These are phyloP conservation scores for Cyclocybe cylindracea DNA, from an alignment of 768 basidiomycete species.

Conservation along the genomic window DNA sequence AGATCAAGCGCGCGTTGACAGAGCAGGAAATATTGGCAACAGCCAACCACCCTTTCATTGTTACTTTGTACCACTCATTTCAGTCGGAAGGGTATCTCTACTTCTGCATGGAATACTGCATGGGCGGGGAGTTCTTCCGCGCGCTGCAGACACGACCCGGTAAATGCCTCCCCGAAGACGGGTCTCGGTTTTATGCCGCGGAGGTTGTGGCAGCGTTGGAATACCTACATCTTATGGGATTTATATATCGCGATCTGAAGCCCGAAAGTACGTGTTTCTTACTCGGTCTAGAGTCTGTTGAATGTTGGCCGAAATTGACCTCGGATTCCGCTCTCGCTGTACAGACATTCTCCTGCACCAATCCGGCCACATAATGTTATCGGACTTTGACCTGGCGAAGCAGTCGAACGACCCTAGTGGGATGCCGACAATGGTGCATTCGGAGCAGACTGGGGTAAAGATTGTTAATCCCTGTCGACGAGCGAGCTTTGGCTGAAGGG, in stretches of 20 bases:
- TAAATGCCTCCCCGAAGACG: slow-evolving; percentile 96
- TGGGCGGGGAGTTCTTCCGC: slow-evolving; percentile 99
- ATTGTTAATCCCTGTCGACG: slow-evolving; percentile 14
- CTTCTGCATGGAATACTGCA: slow-evolving; percentile 99
- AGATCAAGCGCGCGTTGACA: slow-evolving; percentile 97
- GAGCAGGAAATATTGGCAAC: slow-evolving; percentile 99
- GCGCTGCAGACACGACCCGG: slow-evolving; percentile 94
- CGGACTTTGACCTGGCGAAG: slow-evolving; percentile 98
- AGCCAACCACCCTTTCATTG: slow-evolving; percentile 99
- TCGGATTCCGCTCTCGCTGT: slow-evolving; percentile 14
- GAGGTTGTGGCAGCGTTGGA: slow-evolving; percentile 98
- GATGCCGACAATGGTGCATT: slow-evolving; percentile 85
- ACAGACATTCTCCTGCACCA: slow-evolving; percentile 96
- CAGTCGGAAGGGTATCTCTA: slow-evolving; percentile 98
- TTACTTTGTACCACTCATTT: slow-evolving; percentile 98
- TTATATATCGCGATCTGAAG: slow-evolving; percentile 98
- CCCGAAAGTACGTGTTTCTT: slow-evolving; percentile 84
- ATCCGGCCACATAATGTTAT: slow-evolving; percentile 98
- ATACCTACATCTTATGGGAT: slow-evolving; percentile 98
- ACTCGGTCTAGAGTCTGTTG: slow-evolving; percentile 10
- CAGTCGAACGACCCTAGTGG: slow-evolving; percentile 86
- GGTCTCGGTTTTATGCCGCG: slow-evolving; percentile 95
- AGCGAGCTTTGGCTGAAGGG: slow-evolving; percentile 6
- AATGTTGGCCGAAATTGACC: slow-evolving; percentile 10
- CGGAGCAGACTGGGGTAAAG: slow-evolving; percentile 85